Percentiles rank a stretch among this genome's conserved stretches.
Conservation (phyloP, 2,329 filamentous ascomycete species). For the Eutypella sp. region DNA sequence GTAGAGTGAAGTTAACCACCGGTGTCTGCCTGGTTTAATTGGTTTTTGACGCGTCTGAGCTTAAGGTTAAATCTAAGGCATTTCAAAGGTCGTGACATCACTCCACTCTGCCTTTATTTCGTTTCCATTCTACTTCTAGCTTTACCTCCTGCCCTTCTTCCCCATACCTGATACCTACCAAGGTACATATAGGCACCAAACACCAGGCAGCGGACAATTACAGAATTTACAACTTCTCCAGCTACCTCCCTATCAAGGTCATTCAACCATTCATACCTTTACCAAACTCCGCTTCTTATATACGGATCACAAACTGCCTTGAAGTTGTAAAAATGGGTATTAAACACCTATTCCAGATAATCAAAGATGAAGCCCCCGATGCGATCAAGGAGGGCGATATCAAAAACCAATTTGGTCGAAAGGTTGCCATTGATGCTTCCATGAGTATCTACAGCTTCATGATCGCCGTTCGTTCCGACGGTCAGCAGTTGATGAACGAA, state of each 20-base stretch:
- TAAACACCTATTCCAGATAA: constrained; percentile 72
- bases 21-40: background rate
- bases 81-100: background rate
- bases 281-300: too few relatives aligned
- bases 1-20: too few relatives aligned
- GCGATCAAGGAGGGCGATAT: constrained; percentile 96
- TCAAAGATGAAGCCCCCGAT: constrained; percentile 90
- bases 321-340: constrained; percentile 51
- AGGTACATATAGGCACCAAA: too few relatives aligned
- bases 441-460: constrained; percentile 99
- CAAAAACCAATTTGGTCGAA: constrained; percentile 97
- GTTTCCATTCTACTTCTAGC: too few relatives aligned
- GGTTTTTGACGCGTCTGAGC: background rate
- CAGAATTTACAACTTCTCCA: too few relatives aligned
- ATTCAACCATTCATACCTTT: too few relatives aligned
- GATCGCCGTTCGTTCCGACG: constrained; percentile 93
- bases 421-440: constrained; percentile 88
- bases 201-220: too few relatives aligned
- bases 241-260: too few relatives aligned
- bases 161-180: too few relatives aligned
- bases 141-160: too few relatives aligned
- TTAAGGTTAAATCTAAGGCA: too few relatives aligned
- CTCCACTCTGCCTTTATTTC: background rate
- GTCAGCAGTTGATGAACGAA: constrained; percentile 93
- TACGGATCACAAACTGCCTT: background rate